Percentiles rank a stretch among this genome's conserved stretches.
Conservation (phyloP, 805 yeast genomes). For the Jamesozyma hellenica region DNA sequence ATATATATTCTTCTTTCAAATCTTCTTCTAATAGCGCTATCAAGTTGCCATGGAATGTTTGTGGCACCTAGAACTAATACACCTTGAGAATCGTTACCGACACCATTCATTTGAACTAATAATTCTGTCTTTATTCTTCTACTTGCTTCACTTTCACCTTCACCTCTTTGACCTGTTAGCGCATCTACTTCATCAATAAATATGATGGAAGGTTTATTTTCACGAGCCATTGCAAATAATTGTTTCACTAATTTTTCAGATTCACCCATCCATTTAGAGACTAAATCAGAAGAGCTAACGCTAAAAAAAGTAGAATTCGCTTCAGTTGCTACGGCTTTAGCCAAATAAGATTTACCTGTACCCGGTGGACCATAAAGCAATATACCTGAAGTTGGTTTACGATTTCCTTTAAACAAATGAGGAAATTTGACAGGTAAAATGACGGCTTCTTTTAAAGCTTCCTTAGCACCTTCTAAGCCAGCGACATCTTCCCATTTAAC, state of each 20-base stretch:
- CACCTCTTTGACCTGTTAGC: slow-evolving; percentile 94
- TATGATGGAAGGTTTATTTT: slow-evolving; percentile 88
- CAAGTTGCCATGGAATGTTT: slow-evolving; percentile 97
- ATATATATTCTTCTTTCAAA: slow-evolving; percentile 93
- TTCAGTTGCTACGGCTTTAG: slow-evolving; percentile 97
- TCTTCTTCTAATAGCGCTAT: slow-evolving; percentile 93
- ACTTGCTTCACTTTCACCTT: slow-evolving; percentile 93
- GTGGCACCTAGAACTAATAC: slow-evolving; percentile 95
- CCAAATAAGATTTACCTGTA: slow-evolving; percentile 93
- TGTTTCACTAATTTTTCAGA: slow-evolving; percentile 93
- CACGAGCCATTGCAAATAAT: slow-evolving; percentile 90
- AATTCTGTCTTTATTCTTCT: slow-evolving; percentile 93
- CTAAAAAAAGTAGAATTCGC: slow-evolving; percentile 95
- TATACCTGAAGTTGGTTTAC: slow-evolving; percentile 89
- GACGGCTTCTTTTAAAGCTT: slow-evolving; percentile 93
- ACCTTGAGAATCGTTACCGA: slow-evolving; percentile 88
- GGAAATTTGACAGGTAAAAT: slow-evolving; percentile 94
- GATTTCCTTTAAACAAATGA: slow-evolving; percentile 85
- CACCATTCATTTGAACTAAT: slow-evolving; percentile 97
- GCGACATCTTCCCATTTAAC: slow-evolving; percentile 94
- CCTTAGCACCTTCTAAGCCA: slow-evolving; percentile 90
- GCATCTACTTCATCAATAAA: slow-evolving; percentile 98
- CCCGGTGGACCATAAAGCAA: slow-evolving; percentile 90
- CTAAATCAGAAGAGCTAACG: slow-evolving; percentile 91
- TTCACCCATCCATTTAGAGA: slow-evolving; percentile 99